Base-by-base conservation (phyloP, 139 green algal genomes). In the Chlamydomonas sp. region DNA sequence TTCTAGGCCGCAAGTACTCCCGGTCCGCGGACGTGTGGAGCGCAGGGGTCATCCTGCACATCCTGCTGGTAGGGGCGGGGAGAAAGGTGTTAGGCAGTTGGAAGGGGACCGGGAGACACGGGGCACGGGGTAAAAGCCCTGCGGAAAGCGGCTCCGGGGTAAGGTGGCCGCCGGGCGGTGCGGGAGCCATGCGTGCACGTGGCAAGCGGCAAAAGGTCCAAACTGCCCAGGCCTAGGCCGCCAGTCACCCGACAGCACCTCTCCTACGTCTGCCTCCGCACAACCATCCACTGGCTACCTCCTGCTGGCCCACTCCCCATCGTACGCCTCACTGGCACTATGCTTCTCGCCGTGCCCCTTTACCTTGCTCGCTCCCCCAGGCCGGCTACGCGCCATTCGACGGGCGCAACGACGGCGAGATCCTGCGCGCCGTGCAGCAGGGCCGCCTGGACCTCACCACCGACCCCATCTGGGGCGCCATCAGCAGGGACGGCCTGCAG, bases 11-110 rank as follows among this genome's bases (percentile, higher is more conserved):
- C 14, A 80, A 84, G 62, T 95, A 94, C 68, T 84, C 78, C 63
- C 90, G 89, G 20, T 74, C 90, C 49, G 87, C 92, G 14, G 93
- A 96, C 69, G 88, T 96, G 49, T 96, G 93, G 93, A 93, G 85
- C 66, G 83, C 92, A 5, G 93, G 93, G 4, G 93, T 96, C 59
- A 96, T 96, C 17, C 83, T 92, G 62, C 95, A 96, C 90, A 94
- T 94, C 60, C 79, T 96, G 57, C 83, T 96, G 61, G 82, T 84
- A 15, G 76, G 75, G 72, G 74, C 63, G 59, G 3, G 12, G 76
- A 31, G 20, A 2, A 2, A 8, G 12, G 18, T 16, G 77, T 31
- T 9, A 57, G 4, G 59, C 60, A 58, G 77, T 16, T 1, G 59
- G 15, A 0, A 16, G 78, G 78, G 20, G 60, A 59, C 2, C 5